Percentiles rank a stretch among this genome's conserved stretches.
These are phyloP conservation scores for Clonostachys rosea DNA, from an alignment of 2,329 filamentous ascomycete genomes.

Conservation along the genomic window DNA sequence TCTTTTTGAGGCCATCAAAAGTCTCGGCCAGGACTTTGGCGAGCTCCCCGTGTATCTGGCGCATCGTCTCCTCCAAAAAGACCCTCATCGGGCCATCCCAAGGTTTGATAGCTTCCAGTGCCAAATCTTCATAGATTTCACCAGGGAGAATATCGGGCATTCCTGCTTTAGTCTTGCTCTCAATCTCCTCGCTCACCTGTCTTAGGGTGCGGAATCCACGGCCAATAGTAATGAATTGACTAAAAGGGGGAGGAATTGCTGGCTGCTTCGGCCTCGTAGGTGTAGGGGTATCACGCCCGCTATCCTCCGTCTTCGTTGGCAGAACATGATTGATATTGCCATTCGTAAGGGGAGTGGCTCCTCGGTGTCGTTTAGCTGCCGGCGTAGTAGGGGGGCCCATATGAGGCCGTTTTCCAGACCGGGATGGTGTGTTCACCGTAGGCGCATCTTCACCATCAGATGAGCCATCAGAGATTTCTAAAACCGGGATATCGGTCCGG, in stretches of 20 bases:
- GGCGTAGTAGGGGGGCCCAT: conserved; percentile 9
- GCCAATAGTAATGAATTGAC: conserved; percentile 28
- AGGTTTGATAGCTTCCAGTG: conserved; percentile 47
- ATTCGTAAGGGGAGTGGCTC: not conserved
- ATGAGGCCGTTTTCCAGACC: conserved; percentile 16
- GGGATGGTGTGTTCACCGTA: conserved; percentile 14
- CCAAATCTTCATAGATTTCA: conserved; percentile 55
- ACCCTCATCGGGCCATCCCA: conserved; percentile 51
- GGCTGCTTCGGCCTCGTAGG: not conserved
- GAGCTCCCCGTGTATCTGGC: conserved; percentile 40
- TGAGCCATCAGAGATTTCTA: conserved; percentile 33
- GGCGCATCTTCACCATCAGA: conserved; percentile 19
- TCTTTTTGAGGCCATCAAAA: conserved; percentile 38
- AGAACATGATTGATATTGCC: conserved; percentile 19
- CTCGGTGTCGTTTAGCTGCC: conserved; percentile 4
- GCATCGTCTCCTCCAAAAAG: conserved; percentile 42
- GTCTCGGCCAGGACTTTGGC: conserved; percentile 39
- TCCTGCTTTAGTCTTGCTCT: conserved; percentile 47
- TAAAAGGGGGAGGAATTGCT: conserved; percentile 26
- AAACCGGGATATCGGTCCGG: conserved; percentile 21
- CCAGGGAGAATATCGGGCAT: conserved; percentile 55
- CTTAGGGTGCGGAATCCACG: conserved; percentile 37
- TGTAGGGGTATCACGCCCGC: not conserved
- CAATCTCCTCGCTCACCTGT: conserved; percentile 50
- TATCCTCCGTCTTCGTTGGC: conserved; percentile 21